A percentile compares a stretch with the other conserved stretches of the same genome.
Evolutionary conservation across 208 protist genomes (phyloP).

Genomic region (Pavlovales sp.): DNA sequence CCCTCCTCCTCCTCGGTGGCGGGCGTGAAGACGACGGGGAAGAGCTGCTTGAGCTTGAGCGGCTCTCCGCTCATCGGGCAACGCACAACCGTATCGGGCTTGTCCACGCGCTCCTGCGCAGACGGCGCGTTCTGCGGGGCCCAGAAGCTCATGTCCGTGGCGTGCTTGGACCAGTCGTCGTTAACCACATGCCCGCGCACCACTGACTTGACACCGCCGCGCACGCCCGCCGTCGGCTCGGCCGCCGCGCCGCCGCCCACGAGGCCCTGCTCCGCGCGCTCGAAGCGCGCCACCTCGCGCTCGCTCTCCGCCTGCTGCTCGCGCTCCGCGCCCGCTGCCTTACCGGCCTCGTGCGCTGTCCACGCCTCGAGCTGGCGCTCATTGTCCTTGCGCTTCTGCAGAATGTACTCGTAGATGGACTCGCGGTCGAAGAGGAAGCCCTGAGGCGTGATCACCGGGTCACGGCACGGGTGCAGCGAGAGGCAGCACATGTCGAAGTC

Average conservation of each 20-base stretch:
- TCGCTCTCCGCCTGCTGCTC: background rate
- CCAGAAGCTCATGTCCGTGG: slow-evolving; percentile 45
- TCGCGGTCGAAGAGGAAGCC: slow-evolving; percentile 43
- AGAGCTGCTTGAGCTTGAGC: slow-evolving; percentile 35
- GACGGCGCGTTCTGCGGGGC: slow-evolving; percentile 12
- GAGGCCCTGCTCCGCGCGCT: slow-evolving; percentile 6
- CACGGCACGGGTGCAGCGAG: slow-evolving; percentile 45
- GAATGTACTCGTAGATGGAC: slow-evolving; percentile 42
- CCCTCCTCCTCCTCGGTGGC: background rate
- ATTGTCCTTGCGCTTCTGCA: slow-evolving; percentile 20
- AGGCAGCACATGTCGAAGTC: slow-evolving; percentile 44
- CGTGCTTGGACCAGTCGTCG: slow-evolving; percentile 5
- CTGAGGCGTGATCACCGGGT: slow-evolving; percentile 41
- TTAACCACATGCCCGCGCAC: background rate
- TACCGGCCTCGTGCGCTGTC: background rate
- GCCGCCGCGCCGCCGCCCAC: background rate
- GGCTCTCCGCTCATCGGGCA: slow-evolving; percentile 40
- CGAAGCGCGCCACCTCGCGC: background rate
- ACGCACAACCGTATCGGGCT: slow-evolving; percentile 13
- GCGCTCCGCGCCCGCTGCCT: background rate
- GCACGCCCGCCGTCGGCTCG: background rate
- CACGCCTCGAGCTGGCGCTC: slow-evolving; percentile 30
- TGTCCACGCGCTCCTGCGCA: background rate
- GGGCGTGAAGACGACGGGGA: background rate
- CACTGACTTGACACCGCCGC: background rate